Percentiles rank a stretch among this genome's conserved stretches.
These are phyloP conservation scores for Prunus campanulata DNA, from an alignment of 306 rosid genomes.

Conservation along the genomic window DNA sequence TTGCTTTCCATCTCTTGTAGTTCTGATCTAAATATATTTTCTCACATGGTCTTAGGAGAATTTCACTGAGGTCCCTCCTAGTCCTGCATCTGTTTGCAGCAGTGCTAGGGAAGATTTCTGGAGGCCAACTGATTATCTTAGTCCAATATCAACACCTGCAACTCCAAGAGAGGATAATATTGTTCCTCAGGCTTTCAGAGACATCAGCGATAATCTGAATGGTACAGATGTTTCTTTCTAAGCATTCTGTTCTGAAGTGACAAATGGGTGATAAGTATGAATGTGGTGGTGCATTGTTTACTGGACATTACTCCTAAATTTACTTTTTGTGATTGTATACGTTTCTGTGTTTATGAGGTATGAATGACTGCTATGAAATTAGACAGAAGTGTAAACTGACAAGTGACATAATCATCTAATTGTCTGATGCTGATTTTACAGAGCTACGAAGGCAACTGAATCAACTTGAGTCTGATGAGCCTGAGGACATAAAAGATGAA, in stretches of 20 bases:
- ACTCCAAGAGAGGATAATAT: conserved; percentile 60
- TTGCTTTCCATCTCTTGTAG: conserved; percentile 20
- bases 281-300: neutral
- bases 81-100: conserved; percentile 97
- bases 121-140: conserved; percentile 62
- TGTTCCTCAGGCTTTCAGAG: conserved; percentile 68
- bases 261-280: conserved; percentile 2
- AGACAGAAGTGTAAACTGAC: neutral
- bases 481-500: conserved; percentile 39
- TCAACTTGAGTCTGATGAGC: conserved; percentile 67
- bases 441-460: conserved; percentile 81
- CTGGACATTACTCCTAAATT: neutral
- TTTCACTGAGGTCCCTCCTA: conserved; percentile 98
- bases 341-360: neutral
- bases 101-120: conserved; percentile 82
- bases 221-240: conserved; percentile 42
- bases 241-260: neutral
- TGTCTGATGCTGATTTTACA: conserved; percentile 34
- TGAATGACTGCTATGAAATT: neutral
- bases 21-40: conserved; percentile 28
- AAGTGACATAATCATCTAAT: neutral
- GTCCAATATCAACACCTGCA: conserved; percentile 76
- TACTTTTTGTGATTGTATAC: too few species aligned
- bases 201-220: conserved; percentile 79
- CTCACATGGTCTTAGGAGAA: conserved; percentile 59